These are phyloP conservation scores for Jatropha curcas DNA, from an alignment of 345 rosid genomes.

Conservation along the genomic window DNA sequence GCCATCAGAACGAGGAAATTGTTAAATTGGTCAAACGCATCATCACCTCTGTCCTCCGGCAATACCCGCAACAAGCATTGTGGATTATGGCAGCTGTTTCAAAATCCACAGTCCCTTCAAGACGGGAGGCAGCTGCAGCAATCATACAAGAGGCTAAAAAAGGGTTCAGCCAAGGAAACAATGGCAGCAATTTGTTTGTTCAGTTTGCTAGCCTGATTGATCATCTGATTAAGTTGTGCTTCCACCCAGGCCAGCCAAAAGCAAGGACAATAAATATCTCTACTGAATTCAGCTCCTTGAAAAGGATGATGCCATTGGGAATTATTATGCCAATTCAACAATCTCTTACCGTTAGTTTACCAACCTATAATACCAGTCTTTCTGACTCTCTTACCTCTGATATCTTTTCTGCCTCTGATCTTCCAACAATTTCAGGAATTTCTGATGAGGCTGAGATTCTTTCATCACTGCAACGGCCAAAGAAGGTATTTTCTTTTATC, in stretches of 20 bases:
- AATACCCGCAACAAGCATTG: slow-evolving; percentile 91
- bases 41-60: slow-evolving; percentile 77
- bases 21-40: slow-evolving; percentile 76
- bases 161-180: slow-evolving; percentile 68
- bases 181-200: slow-evolving; percentile 68
- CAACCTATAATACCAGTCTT: slow-evolving; percentile 53
- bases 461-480: slow-evolving; percentile 93
- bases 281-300: slow-evolving; percentile 94
- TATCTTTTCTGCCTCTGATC: slow-evolving; percentile 72
- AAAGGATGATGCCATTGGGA: slow-evolving; percentile 95
- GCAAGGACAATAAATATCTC: slow-evolving; percentile 76
- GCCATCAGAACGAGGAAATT: slow-evolving; percentile 89
- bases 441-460: slow-evolving; percentile 98
- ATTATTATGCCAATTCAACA: slow-evolving; percentile 91
- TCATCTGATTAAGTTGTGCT: slow-evolving; percentile 85
- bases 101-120: slow-evolving; percentile 90
- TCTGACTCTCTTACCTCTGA: slow-evolving; percentile 52
- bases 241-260: slow-evolving; percentile 84
- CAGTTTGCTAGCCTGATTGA: slow-evolving; percentile 91
- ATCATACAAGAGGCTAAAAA: slow-evolving; percentile 88
- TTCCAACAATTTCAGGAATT: slow-evolving; percentile 85
- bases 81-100: slow-evolving; percentile 99
- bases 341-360: slow-evolving; percentile 85
- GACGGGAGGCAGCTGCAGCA: slow-evolving; percentile 91
- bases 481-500: slow-evolving; percentile 52